phyloP scores from a whole-genome alignment of 768 basidiomycete genomes.

The Amanita jacksonii region DNA sequence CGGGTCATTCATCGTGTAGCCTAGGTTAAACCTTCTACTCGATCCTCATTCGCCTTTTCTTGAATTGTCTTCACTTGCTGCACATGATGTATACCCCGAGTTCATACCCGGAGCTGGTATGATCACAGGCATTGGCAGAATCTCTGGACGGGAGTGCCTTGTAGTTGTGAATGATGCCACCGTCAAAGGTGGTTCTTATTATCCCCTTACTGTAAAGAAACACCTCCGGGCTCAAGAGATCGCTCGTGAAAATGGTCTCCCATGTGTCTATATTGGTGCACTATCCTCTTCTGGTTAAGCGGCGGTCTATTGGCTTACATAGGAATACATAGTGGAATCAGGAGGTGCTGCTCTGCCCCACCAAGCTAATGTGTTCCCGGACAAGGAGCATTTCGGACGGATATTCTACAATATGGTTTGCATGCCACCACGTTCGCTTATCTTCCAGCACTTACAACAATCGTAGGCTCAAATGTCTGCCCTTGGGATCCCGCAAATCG shows the following conservation, averaged over 20 bases:
- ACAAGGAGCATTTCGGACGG: conserved; percentile 90
- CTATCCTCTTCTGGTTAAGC: conserved; percentile 1
- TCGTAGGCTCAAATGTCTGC: conserved; percentile 89
- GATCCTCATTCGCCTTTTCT: conserved; percentile 87
- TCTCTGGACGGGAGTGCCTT: conserved; percentile 77
- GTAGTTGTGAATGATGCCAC: conserved; percentile 92
- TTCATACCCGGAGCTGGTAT: conserved; percentile 83
- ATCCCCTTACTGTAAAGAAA: conserved; percentile 91
- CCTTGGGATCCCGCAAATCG: conserved; percentile 83
- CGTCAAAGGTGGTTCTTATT: conserved; percentile 89
- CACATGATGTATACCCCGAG: conserved; percentile 77
- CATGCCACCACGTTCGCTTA: background rate
- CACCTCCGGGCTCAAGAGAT: conserved; percentile 92
- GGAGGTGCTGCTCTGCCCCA: conserved; percentile 89
- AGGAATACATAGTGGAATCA: conserved; percentile 61
- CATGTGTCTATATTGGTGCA: conserved; percentile 88
- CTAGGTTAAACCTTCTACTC: conserved; percentile 61
- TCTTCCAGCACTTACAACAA: conserved; percentile 4
- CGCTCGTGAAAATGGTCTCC: conserved; percentile 81
- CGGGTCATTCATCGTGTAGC: background rate
- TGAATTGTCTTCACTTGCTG: conserved; percentile 80
- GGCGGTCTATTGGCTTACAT: no score
- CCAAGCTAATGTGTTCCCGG: conserved; percentile 92
- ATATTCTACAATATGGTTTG: conserved; percentile 96
- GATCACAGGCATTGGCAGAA: conserved; percentile 76